These are phyloP conservation scores for Parasitella parasitica DNA, from an alignment of 371 early-diverging fungal species.

Conservation along the genomic window DNA sequence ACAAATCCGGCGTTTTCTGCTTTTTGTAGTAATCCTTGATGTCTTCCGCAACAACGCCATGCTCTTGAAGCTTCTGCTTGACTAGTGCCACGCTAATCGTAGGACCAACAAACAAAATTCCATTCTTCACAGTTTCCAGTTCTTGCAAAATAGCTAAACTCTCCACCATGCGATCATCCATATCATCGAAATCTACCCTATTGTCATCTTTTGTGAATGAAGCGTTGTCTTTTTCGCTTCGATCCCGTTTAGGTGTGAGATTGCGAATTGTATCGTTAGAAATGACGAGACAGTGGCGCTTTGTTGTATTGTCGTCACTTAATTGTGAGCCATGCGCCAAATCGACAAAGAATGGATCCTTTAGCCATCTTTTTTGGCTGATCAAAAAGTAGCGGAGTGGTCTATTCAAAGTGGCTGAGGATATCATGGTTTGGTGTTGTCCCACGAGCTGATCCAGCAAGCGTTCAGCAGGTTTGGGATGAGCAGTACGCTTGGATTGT, in stretches of 20 bases:
- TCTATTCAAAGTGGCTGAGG: slow-evolving; percentile 78
- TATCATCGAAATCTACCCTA: slow-evolving; percentile 42
- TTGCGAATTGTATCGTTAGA: slow-evolving; percentile 55
- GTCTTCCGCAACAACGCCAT: slow-evolving; percentile 26
- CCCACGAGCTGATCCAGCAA: slow-evolving; percentile 37
- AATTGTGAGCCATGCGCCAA: slow-evolving; percentile 38
- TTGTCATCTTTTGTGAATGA: slow-evolving; percentile 8
- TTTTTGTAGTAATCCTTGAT: slow-evolving; percentile 21
- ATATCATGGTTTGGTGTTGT: slow-evolving; percentile 57
- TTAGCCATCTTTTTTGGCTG: slow-evolving; percentile 53
- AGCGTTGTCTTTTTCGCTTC: background rate
- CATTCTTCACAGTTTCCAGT: slow-evolving; percentile 50
- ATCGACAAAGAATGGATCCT: slow-evolving; percentile 65
- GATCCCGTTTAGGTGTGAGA: slow-evolving; percentile 15
- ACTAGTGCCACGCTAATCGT: slow-evolving; percentile 28
- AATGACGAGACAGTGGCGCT: slow-evolving; percentile 62
- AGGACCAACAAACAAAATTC: slow-evolving; percentile 60
- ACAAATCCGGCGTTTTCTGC: slow-evolving; percentile 23
- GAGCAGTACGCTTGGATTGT: slow-evolving; percentile 45
- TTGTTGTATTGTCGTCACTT: slow-evolving; percentile 21
- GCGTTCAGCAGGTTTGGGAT: slow-evolving; percentile 69
- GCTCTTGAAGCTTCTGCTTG: slow-evolving; percentile 22
- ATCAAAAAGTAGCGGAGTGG: slow-evolving; percentile 57
- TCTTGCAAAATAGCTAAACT: slow-evolving; percentile 53
- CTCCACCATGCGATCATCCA: slow-evolving; percentile 67